These are phyloP conservation scores for Paramecium sonneborni DNA, from an alignment of 73 alveolate genomes.

Conservation along the genomic window DNA sequence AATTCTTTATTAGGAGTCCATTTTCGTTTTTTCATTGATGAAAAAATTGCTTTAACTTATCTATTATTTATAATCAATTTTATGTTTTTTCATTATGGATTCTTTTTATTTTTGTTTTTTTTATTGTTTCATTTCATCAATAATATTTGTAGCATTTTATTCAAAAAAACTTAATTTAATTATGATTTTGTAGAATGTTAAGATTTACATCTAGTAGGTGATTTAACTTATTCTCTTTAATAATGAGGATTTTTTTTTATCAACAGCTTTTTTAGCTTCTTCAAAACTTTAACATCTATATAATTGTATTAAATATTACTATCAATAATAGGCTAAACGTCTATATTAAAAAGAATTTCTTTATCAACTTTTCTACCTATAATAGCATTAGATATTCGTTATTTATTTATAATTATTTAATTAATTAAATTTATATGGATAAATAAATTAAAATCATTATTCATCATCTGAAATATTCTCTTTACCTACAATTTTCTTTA, in stretches of 20 bases:
- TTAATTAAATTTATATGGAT: background rate
- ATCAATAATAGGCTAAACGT: background rate
- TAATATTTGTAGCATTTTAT: background rate
- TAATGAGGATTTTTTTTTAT: background rate
- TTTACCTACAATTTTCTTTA: background rate
- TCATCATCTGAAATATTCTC: background rate
- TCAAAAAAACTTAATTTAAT: background rate
- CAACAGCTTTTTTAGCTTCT: background rate
- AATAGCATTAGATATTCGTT: background rate
- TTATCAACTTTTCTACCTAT: conserved; percentile 28
- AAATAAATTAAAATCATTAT: background rate
- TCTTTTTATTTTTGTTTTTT: background rate
- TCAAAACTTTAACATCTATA: background rate
- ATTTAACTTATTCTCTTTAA: background rate
- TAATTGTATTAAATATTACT: background rate
- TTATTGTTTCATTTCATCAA: background rate
- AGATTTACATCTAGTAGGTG: background rate
- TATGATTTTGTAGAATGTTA: background rate
- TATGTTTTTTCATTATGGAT: background rate
- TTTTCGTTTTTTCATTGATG: background rate
- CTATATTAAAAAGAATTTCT: background rate
- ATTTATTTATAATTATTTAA: background rate
- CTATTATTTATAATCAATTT: background rate
- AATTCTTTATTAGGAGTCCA: conserved; percentile 2
- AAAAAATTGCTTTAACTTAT: background rate